A percentile compares a stretch with the other conserved stretches of the same genome.
These are phyloP conservation scores for Echria macrotheca DNA, from an alignment of 495 filamentous ascomycete genomes.

Conservation along the genomic window DNA sequence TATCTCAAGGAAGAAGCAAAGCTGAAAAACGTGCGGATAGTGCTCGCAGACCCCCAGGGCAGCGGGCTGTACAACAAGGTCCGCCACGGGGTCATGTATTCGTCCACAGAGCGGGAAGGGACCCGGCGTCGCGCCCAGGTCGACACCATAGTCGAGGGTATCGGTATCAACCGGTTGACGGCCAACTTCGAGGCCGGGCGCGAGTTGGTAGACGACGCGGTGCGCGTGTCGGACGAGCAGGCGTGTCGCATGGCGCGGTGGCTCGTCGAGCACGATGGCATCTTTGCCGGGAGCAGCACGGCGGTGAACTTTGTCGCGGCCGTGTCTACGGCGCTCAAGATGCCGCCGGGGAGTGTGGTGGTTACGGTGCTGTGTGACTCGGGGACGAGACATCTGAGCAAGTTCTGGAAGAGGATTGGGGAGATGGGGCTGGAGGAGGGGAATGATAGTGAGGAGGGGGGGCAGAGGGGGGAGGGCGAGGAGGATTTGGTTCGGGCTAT, in stretches of 20 bases:
- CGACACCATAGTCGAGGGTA: constrained; percentile 93
- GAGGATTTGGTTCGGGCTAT: constrained; percentile 33
- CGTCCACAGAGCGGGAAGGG: constrained; percentile 78
- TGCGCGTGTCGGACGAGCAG: constrained; percentile 87
- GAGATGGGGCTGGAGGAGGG: constrained; percentile 57
- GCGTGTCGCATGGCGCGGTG: constrained; percentile 89
- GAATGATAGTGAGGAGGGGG: constrained; percentile 11
- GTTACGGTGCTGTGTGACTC: constrained; percentile 92
- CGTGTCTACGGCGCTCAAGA: constrained; percentile 64
- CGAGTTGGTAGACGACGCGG: constrained; percentile 79
- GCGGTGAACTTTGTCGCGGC: constrained; percentile 95
- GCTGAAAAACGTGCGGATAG: constrained; percentile 53
- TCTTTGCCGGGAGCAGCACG: constrained; percentile 90
- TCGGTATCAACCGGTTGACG: constrained; percentile 89
- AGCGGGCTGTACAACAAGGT: constrained; percentile 90
- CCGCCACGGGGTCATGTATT: constrained; percentile 93
- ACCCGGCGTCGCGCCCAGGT: constrained; percentile 85
- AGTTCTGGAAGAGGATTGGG: constrained; percentile 84
- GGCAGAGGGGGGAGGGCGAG: constrained; percentile 10
- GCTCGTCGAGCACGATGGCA: constrained; percentile 92
- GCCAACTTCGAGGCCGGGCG: constrained; percentile 85
- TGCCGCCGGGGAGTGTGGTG: constrained; percentile 65
- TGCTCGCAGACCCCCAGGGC: constrained; percentile 91
- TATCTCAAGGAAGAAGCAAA: constrained; percentile 63
- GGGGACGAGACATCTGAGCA: constrained; percentile 83